Percentiles rank a stretch among this genome's conserved stretches.
Conservation (phyloP, 148 eudicot species). For the Heliamphora exappendiculata region DNA sequence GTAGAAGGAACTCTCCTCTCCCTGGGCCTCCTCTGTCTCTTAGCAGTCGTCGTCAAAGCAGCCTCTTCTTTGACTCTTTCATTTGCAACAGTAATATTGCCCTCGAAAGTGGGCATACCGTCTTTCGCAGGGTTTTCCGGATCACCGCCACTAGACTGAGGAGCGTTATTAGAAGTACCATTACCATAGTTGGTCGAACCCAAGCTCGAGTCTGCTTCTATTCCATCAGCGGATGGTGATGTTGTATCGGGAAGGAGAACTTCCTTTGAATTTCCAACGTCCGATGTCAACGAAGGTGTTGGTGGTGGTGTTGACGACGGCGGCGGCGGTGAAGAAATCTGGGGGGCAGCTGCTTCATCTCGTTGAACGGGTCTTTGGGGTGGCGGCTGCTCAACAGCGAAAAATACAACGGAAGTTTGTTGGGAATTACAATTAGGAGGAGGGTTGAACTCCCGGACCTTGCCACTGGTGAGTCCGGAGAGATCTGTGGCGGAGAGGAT, state of each 20-base stretch:
- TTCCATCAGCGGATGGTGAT: neutral
- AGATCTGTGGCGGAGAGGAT: constrained; percentile 44
- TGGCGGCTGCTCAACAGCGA: neutral
- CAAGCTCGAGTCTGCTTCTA: neutral
- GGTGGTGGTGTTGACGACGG: neutral
- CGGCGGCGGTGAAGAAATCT: neutral
- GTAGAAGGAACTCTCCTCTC: constrained; percentile 92
- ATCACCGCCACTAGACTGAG: neutral
- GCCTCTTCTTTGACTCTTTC: neutral
- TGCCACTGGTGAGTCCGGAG: constrained; percentile 80
- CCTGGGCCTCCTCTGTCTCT: constrained; percentile 58
- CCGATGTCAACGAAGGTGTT: neutral
- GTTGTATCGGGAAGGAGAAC: neutral
- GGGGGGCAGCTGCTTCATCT: neutral
- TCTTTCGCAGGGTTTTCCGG: neutral
- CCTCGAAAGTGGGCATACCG: constrained; percentile 4
- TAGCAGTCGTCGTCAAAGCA: constrained; percentile 10
- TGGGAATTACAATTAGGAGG: neutral
- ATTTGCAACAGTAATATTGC: constrained; percentile 5
- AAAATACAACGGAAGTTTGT: neutral
- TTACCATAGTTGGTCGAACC: neutral
- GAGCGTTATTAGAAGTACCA: neutral
- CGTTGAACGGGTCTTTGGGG: neutral
- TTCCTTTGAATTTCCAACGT: neutral
- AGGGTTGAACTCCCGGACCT: constrained; percentile 20